These are phyloP conservation scores for Candida glaebosa DNA, from an alignment of 805 yeast genomes.

Conservation along the genomic window DNA sequence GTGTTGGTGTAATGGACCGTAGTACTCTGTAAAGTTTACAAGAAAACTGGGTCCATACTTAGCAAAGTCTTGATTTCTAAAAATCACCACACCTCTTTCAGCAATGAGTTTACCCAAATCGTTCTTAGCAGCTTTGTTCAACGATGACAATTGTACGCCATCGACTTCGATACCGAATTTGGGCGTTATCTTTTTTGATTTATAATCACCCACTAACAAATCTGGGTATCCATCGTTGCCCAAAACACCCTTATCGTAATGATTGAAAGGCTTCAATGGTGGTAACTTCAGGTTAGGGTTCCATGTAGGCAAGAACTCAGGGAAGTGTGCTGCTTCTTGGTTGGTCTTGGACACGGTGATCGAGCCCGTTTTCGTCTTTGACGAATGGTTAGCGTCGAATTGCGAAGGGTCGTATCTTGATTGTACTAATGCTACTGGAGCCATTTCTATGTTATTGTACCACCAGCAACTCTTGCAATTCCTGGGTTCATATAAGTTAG, in stretches of 20 bases:
- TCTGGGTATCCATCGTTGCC: conserved; percentile 20
- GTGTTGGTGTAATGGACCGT: conserved; percentile 19
- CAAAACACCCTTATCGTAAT: conserved; percentile 25
- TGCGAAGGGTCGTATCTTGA: conserved; percentile 22
- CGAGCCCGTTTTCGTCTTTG: conserved; percentile 20
- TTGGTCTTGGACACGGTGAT: conserved; percentile 23
- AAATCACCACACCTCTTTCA: conserved; percentile 32
- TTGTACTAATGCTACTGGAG: conserved; percentile 14
- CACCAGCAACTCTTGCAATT: neutral
- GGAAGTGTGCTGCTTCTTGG: conserved; percentile 19
- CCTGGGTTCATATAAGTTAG: conserved; percentile 2
- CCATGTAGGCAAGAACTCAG: conserved; percentile 33
- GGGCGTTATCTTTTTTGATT: conserved; percentile 24
- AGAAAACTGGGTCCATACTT: conserved; percentile 41
- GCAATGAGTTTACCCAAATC: conserved; percentile 32
- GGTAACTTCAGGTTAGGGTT: conserved; percentile 28
- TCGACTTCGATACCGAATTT: conserved; percentile 28
- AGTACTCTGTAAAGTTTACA: conserved; percentile 20
- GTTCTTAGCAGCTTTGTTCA: conserved; percentile 25
- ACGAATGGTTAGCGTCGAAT: conserved; percentile 18
- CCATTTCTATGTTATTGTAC: conserved; percentile 5
- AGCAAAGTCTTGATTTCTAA: conserved; percentile 30
- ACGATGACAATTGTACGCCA: conserved; percentile 27
- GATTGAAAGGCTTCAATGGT: conserved; percentile 23
- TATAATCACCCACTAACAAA: conserved; percentile 17